Evolutionary conservation across 441 rosid species (phyloP).

Genomic region (Hura crepitans): DNA sequence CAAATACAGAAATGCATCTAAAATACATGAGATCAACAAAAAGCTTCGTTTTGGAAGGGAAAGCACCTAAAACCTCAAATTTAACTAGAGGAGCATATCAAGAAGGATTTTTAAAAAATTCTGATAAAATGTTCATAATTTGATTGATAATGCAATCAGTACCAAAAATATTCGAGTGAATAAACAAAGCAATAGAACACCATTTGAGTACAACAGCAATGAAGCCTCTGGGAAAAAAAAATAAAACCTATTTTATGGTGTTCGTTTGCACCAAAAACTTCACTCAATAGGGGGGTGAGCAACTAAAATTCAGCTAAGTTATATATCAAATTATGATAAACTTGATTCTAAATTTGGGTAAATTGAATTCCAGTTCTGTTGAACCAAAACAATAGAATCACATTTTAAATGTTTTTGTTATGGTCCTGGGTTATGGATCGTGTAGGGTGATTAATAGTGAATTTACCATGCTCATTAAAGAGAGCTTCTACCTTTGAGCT

Average conservation of each 20-base stretch:
- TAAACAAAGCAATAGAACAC: background rate
- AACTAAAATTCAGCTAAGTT: background rate
- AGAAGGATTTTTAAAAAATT: background rate
- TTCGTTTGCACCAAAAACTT: background rate
- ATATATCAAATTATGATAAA: background rate
- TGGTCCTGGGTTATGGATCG: no score
- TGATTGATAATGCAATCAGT: background rate
- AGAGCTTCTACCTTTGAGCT: no score
- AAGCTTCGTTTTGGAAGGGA: no score
- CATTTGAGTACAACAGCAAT: background rate
- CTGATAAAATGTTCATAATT: background rate
- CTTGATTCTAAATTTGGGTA: background rate
- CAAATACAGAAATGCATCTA: background rate
- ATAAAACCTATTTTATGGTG: background rate
- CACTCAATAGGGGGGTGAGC: background rate
- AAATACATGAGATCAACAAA: background rate
- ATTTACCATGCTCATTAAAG: no score
- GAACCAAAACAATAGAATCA: background rate
- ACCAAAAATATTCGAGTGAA: background rate
- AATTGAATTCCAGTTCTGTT: background rate
- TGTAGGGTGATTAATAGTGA: no score
- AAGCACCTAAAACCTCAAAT: background rate
- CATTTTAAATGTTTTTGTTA: background rate
- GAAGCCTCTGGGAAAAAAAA: background rate
- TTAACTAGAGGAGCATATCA: background rate